Evolutionary conservation across 768 basidiomycete genomes (phyloP), one percentile per base, ranked within the genome.

Genomic region (Boletus coccyginus): DNA sequence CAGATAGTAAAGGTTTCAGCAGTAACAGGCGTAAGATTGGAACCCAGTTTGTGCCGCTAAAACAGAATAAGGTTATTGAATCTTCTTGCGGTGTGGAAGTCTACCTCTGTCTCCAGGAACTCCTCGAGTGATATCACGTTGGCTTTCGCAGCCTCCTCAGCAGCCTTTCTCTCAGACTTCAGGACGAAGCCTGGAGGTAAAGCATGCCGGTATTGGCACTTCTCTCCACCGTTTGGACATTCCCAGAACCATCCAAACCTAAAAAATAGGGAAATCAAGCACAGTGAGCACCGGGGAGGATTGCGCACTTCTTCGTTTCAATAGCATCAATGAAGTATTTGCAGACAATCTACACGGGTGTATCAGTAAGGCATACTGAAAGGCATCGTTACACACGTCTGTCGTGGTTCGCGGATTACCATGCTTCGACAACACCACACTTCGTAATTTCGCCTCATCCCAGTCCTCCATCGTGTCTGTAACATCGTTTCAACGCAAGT

Each of bases 171-270:
- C 74, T 98, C 93, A 4, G 92, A 92, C 72, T 90, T 97, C 63
- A 98, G 84, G 24, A 97, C 88, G 72, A 97, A 98, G 5, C 96
- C 96, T 35, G 96, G 92, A 10, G 96, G 96, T 13, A 98, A 78
- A 0, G 96, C 96, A 69, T 98, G 96, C 54, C 93, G 83, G 75
- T 97, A 97, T 73, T 92, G 90, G 76, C 95, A 98, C 46, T 79
- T 79, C 31, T 92, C 87, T 57, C 92, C 90, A 60, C 89, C 67
- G 31, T 69, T 92, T 9, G 92, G 92, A 73, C 92, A 92, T 72
- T 91, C 88, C 93, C 93, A 96, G 78, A 96, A 96, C 94, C 94
- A 95, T 29, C 93, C 92, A 65, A 90, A 93, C 66, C 85, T 85
- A 42, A 2, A 45, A 44, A 36, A 21, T 3, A 43, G n/a, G 50